Evolutionary conservation across 2,329 filamentous ascomycete genomes (phyloP).

Genomic region (Diaporthe ampelina): DNA sequence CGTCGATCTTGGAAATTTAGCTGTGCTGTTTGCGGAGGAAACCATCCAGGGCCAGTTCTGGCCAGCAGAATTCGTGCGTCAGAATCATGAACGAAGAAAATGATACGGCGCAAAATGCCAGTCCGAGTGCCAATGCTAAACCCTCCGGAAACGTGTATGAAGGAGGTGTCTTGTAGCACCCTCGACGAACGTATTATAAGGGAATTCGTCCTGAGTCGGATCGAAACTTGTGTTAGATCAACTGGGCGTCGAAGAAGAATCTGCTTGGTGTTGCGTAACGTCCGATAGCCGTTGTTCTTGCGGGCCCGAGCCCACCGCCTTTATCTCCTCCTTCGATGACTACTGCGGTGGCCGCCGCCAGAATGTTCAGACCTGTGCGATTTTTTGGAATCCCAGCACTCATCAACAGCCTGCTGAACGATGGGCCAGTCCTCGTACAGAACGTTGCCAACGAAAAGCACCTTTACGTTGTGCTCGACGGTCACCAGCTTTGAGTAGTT

Average conservation of each 20-base stretch:
- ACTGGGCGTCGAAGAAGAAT: background rate
- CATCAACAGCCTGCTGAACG: constrained; percentile 58
- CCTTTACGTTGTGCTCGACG: constrained; percentile 71
- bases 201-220: background rate
- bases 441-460: constrained; percentile 70
- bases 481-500: constrained; percentile 71
- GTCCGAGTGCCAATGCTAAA: background rate
- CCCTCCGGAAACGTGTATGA: background rate
- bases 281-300: background rate
- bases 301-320: background rate
- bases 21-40: background rate
- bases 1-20: background rate
- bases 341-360: background rate
- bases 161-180: constrained; percentile 4
- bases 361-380: constrained; percentile 10
- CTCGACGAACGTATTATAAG: constrained; percentile 21
- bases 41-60: background rate
- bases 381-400: constrained; percentile 24
- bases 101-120: background rate
- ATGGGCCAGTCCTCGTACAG: constrained; percentile 54
- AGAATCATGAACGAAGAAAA: background rate
- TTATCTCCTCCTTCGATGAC: constrained; percentile 21
- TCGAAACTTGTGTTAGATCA: background rate
- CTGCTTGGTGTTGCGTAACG: background rate
- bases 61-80: background rate